Base-by-base conservation (phyloP, 2,329 filamentous ascomycete genomes). In the Clathrospora elynae region DNA sequence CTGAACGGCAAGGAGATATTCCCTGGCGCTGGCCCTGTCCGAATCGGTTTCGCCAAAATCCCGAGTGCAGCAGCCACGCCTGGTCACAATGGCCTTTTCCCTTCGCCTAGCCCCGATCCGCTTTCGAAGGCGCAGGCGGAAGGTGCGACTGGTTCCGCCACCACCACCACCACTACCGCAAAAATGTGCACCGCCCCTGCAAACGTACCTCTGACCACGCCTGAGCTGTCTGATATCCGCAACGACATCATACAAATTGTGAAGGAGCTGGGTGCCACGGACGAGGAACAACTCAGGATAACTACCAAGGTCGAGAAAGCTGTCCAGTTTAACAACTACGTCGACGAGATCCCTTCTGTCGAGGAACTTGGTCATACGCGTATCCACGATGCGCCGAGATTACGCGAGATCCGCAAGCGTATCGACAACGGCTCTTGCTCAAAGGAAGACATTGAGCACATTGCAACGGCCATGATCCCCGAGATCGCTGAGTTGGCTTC, bases 1-100 rank as follows among this genome's bases (percentile, higher is more conserved):
- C 85, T 96, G 72, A 97, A 97, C 62, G 90, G 90, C 61, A 96
- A 96, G 72, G 93, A 99, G 70, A 96, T 99, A 48, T 99, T 99
- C 76, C 93, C 93, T 6, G 93, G 93, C 41, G 91, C 91, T 44
- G 93, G 93, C 1, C 90, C 92, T 11, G 89, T 97, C 44, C 83
- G 92, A 37, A 97, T 99, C 68, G 95, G 95, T 62, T 99, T 95
- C 71, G 93, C 93, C 23, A 99, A 99, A 74, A 92, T 93, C 17
- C 90, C 90, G 13, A 95, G 90, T 35, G 85, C 88, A 31, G 90
- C 90, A 37, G 79, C 89, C 53, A 96, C 93, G 0, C 92, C 93
- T 38, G 90, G 90, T 12, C 86, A 89, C 41, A 91, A 92, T 62
- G 90, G 90, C 20, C 80, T 84, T n/a, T 91, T 90, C 68, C 88